Conservation (phyloP, 116 monocot species). For the Cymodocea nodosa region DNA sequence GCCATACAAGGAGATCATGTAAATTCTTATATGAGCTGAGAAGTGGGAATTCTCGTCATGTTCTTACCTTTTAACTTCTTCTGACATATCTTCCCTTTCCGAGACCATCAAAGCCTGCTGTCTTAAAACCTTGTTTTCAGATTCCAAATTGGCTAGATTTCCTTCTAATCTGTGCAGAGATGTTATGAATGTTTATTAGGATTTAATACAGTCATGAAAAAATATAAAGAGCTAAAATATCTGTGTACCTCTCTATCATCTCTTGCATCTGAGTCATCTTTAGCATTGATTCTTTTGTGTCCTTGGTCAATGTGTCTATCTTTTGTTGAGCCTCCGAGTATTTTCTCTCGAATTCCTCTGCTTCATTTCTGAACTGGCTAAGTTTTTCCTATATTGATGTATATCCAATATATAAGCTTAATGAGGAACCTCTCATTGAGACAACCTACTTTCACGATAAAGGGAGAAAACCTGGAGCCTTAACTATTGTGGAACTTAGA, state of each 20-base stretch:
- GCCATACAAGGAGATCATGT: neutral
- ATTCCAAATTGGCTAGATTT: slow-evolving; percentile 62
- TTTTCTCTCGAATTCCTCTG: slow-evolving; percentile 73
- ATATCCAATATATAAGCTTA: neutral
- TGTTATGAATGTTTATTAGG: slow-evolving; percentile 1
- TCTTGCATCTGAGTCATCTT: slow-evolving; percentile 67
- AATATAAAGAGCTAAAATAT: slow-evolving; percentile 2
- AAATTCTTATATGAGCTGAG: neutral
- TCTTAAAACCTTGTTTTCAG: slow-evolving; percentile 80
- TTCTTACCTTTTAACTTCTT: slow-evolving; percentile 64
- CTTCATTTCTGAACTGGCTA: slow-evolving; percentile 49
- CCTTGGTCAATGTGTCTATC: slow-evolving; percentile 45
- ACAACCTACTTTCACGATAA: neutral
- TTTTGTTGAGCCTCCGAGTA: slow-evolving; percentile 43
- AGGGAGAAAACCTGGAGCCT: neutral
- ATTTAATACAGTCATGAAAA: neutral
- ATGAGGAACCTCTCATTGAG: too few relatives aligned
- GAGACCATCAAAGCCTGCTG: slow-evolving; percentile 74
- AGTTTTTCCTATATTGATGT: slow-evolving; percentile 44
- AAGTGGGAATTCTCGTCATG: neutral
- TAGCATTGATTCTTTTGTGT: slow-evolving; percentile 44
- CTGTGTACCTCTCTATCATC: slow-evolving; percentile 56
- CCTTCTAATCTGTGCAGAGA: slow-evolving; percentile 51
- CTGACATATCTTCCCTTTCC: slow-evolving; percentile 52
- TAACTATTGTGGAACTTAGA: too few relatives aligned